phyloP scores from a whole-genome alignment of 2,329 filamentous ascomycete species.

The Lasiodiplodia sp. region DNA sequence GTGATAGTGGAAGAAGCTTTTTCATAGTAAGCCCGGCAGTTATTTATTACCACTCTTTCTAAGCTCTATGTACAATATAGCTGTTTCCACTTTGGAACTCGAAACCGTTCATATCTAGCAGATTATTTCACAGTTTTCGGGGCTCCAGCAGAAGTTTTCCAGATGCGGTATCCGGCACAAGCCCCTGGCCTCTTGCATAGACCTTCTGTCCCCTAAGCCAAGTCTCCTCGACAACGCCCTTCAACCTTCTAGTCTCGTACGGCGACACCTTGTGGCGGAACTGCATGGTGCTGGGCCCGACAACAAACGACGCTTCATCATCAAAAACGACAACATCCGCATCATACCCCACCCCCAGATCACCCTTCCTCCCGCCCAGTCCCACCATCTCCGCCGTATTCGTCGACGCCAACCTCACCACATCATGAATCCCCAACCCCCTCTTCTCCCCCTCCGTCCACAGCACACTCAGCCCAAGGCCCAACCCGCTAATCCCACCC shows the following conservation, averaged over 20 bases:
- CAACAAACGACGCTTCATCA: slow-evolving; percentile 77
- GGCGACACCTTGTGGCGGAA: slow-evolving; percentile 94
- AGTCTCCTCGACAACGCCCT: slow-evolving; percentile 81
- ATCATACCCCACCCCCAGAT: slow-evolving; percentile 80
- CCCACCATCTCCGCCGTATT: slow-evolving; percentile 92
- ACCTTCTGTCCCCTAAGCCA: slow-evolving; percentile 81
- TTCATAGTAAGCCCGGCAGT: too few species aligned
- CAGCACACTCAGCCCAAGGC: slow-evolving; percentile 88
- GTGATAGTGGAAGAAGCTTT: too few species aligned
- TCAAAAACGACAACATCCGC: slow-evolving; percentile 94
- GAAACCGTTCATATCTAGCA: too few species aligned
- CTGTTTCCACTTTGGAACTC: rapidly evolving
- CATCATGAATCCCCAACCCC: slow-evolving; percentile 70
- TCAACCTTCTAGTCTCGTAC: slow-evolving; percentile 81
- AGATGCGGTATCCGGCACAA: slow-evolving; percentile 65
- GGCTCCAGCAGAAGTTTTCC: slow-evolving; percentile 62
- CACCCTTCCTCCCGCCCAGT: slow-evolving; percentile 79
- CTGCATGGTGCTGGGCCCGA: slow-evolving; percentile 76
- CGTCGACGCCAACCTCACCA: slow-evolving; percentile 83
- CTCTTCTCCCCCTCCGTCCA: slow-evolving; percentile 75
- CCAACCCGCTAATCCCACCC: slow-evolving; percentile 95
- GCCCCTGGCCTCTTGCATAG: slow-evolving; percentile 61
- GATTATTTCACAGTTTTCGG: slow-evolving; percentile 36
- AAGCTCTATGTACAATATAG: too few species aligned
- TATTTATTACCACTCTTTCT: too few species aligned